A percentile compares a stretch with the other conserved stretches of the same genome.
These are phyloP conservation scores for Diddensiella caesifluorescens DNA, from an alignment of 805 yeast species.

Conservation along the genomic window DNA sequence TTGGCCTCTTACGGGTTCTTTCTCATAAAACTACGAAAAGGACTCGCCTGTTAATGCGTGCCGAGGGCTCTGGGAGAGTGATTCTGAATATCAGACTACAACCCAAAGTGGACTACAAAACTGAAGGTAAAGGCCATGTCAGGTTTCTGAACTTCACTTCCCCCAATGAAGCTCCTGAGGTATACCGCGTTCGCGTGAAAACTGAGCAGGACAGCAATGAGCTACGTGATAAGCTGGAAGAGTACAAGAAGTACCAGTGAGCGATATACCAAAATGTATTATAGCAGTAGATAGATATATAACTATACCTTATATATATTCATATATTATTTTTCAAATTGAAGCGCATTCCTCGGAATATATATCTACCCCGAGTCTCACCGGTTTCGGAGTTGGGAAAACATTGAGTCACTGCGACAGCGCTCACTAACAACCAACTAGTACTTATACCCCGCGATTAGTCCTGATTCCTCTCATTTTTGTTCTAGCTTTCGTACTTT, in stretches of 20 bases:
- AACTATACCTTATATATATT: neutral
- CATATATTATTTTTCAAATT: neutral
- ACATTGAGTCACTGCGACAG: no score
- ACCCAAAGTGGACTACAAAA: conserved; percentile 53
- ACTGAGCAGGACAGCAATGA: conserved; percentile 62
- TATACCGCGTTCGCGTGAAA: conserved; percentile 72
- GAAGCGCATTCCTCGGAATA: no score
- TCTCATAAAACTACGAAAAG: conserved; percentile 55
- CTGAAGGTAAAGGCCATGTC: conserved; percentile 60
- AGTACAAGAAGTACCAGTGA: conserved; percentile 6
- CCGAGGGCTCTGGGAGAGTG: conserved; percentile 83
- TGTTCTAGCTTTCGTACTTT: no score
- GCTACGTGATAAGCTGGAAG: conserved; percentile 28
- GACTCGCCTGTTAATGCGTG: conserved; percentile 69
- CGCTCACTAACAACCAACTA: no score
- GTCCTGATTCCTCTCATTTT: no score
- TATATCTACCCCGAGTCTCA: no score
- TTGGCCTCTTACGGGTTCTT: conserved; percentile 77
- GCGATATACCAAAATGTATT: neutral
- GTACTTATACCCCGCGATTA: no score
- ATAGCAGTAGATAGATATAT: neutral
- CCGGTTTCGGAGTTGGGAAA: no score
- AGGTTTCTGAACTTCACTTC: conserved; percentile 57
- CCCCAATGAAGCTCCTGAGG: conserved; percentile 48
- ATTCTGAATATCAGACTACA: conserved; percentile 62